These are phyloP conservation scores for Scleroderma citrinum DNA, from an alignment of 768 basidiomycete species.

Conservation along the genomic window DNA sequence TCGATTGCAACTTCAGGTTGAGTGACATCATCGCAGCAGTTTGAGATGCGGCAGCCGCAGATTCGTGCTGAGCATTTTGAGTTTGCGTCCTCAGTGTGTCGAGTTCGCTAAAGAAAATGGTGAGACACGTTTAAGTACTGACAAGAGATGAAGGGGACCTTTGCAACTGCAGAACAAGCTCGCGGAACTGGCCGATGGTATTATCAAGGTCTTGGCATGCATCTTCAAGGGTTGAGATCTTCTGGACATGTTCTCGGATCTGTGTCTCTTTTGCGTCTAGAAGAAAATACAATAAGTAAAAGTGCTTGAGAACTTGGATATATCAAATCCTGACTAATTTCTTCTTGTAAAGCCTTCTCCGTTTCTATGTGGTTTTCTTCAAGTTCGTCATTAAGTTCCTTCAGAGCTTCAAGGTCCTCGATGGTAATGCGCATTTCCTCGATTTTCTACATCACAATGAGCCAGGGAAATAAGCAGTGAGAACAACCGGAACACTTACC, in stretches of 20 bases:
- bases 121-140: neutral
- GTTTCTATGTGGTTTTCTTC: conserved; percentile 96
- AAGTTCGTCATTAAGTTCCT: conserved; percentile 94
- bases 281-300: neutral
- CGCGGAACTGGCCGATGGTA: conserved; percentile 90
- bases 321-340: conserved; percentile 56
- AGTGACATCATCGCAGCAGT: conserved; percentile 91
- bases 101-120: conserved; percentile 58
- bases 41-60: conserved; percentile 77
- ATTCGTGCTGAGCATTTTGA: conserved; percentile 77
- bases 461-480: neutral
- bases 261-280: conserved; percentile 66
- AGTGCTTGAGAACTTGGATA: neutral
- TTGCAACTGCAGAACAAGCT: conserved; percentile 81
- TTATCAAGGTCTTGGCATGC: conserved; percentile 77
- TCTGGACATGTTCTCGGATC: conserved; percentile 59
- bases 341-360: conserved; percentile 85
- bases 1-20: conserved; percentile 90
- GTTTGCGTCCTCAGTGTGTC: conserved; percentile 80
- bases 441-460: conserved; percentile 59
- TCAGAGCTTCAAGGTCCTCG: conserved; percentile 92
- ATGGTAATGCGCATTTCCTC: conserved; percentile 96
- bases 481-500: conserved; percentile 36
- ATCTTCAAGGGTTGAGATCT: conserved; percentile 68
- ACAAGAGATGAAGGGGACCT: conserved; percentile 38